Conservation (phyloP, 352 stramenopile species). For the Pythium phragmitis region DNA sequence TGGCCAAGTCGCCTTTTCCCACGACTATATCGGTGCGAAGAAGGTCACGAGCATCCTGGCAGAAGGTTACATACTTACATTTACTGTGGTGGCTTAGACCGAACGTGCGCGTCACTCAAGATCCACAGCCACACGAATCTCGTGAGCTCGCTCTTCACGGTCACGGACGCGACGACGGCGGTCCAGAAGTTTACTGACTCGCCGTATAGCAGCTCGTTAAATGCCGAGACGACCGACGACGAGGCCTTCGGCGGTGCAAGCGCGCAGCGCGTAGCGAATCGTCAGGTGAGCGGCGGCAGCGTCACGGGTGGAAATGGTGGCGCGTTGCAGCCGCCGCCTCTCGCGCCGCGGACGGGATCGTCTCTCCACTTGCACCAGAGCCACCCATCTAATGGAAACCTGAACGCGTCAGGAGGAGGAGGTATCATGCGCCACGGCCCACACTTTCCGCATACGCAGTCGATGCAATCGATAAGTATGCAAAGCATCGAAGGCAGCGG, state of each 20-base stretch:
- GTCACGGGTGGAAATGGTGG: not conserved
- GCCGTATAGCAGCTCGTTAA: slow-evolving; percentile 29
- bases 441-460: slow-evolving; percentile 4
- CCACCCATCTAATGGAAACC: not conserved
- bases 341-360: slow-evolving; percentile 6
- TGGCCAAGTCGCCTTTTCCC: slow-evolving; percentile 78
- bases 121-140: slow-evolving; percentile 72
- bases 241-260: slow-evolving; percentile 2
- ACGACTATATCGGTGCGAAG: slow-evolving; percentile 74
- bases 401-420: not conserved
- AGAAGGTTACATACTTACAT: not conserved
- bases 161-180: slow-evolving; percentile 26
- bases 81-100: slow-evolving; percentile 39
- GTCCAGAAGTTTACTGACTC: slow-evolving; percentile 32
- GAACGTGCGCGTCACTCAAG: slow-evolving; percentile 77
- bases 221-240: slow-evolving; percentile 18
- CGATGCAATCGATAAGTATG: slow-evolving; percentile 1
- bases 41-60: not conserved
- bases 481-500: slow-evolving; percentile 22
- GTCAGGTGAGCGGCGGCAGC: slow-evolving; percentile 15
- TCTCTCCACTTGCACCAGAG: slow-evolving; percentile 15
- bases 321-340: slow-evolving; percentile 8
- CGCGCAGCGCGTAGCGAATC: slow-evolving; percentile 4
- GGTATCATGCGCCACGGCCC: slow-evolving; percentile 25
- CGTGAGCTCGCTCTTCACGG: slow-evolving; percentile 66